Evolutionary conservation across 2,329 filamentous ascomycete species (phyloP).

Genomic region (Graphiopsis chlorocephala): DNA sequence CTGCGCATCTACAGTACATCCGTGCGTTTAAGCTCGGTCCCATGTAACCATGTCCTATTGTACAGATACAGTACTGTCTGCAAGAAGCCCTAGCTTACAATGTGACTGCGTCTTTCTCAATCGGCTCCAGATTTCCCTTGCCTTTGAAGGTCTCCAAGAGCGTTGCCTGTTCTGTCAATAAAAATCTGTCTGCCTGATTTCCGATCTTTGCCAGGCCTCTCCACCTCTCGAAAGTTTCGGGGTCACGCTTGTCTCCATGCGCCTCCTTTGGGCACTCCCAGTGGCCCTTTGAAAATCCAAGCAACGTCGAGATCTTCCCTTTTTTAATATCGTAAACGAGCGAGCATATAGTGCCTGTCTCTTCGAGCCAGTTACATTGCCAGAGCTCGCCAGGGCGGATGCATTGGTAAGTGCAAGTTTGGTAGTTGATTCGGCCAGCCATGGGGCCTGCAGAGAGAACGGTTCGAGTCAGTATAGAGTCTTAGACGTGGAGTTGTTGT

Average conservation of each 20-base stretch:
- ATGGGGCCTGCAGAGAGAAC: slow-evolving; percentile 41
- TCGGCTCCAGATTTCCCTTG: slow-evolving; percentile 47
- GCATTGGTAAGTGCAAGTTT: slow-evolving; percentile 52
- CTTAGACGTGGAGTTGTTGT: not conserved
- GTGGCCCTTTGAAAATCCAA: slow-evolving; percentile 54
- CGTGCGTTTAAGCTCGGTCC: not conserved
- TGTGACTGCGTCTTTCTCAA: slow-evolving; percentile 33
- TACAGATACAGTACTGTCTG: not conserved
- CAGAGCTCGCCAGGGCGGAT: slow-evolving; percentile 57
- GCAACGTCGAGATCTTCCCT: slow-evolving; percentile 50
- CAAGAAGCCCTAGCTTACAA: not conserved
- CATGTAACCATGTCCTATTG: not conserved
- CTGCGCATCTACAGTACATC: not conserved
- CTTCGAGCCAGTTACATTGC: slow-evolving; percentile 61
- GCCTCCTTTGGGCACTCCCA: slow-evolving; percentile 53
- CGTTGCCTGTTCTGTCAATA: slow-evolving; percentile 55
- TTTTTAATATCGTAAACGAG: slow-evolving; percentile 55
- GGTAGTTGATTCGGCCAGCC: slow-evolving; percentile 54
- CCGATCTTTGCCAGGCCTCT: slow-evolving; percentile 49
- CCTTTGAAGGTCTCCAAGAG: slow-evolving; percentile 52
- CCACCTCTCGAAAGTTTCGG: slow-evolving; percentile 53
- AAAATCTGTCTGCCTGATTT: slow-evolving; percentile 49
- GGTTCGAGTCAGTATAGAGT: not conserved
- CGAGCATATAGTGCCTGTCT: slow-evolving; percentile 57
- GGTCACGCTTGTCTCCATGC: slow-evolving; percentile 56